Percentiles rank a stretch among this genome's conserved stretches.
Evolutionary conservation across 176 grass and related monocot species (phyloP).

Genomic region (Cocos nucifera): DNA sequence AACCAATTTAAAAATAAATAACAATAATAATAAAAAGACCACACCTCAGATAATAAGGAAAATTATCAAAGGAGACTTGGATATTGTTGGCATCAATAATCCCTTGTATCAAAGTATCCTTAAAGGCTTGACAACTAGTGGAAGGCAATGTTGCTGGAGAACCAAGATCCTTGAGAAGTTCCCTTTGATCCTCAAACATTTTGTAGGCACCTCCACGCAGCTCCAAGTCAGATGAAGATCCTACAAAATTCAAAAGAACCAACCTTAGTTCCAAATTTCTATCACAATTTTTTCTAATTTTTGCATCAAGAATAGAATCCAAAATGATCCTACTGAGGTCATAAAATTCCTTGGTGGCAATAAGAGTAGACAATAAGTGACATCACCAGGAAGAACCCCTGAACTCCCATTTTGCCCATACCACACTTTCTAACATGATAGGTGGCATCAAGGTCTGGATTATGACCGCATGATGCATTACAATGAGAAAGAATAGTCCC

Average conservation of each 20-base stretch:
- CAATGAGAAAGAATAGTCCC: too few species aligned
- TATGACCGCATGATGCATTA: too few species aligned
- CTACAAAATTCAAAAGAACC: constrained; percentile 11
- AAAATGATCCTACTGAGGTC: too few species aligned
- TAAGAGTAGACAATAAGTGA: too few species aligned
- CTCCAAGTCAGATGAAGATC: constrained; percentile 49
- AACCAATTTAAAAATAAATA: neutral
- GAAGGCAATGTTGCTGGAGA: constrained; percentile 30
- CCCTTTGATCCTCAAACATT: constrained; percentile 51
- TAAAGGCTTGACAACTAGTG: constrained; percentile 45
- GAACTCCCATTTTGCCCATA: too few species aligned
- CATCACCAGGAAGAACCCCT: too few species aligned
- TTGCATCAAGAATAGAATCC: too few species aligned
- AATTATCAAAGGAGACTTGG: constrained; percentile 67
- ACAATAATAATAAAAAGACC: neutral
- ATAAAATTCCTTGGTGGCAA: too few species aligned
- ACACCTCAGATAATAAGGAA: constrained; percentile 92
- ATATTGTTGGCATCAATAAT: constrained; percentile 57
- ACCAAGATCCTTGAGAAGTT: constrained; percentile 13
- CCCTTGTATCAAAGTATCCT: constrained; percentile 66
- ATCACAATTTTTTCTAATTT: too few species aligned
- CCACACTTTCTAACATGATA: too few species aligned
- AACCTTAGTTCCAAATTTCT: neutral
- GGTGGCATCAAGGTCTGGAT: too few species aligned
- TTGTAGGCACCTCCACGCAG: constrained; percentile 49